Evolutionary conservation across 768 basidiomycete genomes (phyloP).

Genomic region (Tephrocybe sp.): DNA sequence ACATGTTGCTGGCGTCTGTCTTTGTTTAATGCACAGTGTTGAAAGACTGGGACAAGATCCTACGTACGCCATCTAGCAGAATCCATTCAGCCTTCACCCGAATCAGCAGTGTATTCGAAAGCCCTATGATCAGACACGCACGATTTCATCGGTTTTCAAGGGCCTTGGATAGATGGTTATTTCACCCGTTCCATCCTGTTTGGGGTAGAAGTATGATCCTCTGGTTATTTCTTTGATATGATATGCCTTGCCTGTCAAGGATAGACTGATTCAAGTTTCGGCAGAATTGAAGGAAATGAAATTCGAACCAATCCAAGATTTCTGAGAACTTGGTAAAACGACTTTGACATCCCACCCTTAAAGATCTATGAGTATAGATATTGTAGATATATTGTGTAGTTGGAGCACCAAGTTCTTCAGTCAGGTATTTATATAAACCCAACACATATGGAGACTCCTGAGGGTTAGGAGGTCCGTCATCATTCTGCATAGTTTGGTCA

Average conservation of each 20-base stretch:
- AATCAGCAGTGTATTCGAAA: background rate
- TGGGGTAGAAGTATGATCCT: slow-evolving; percentile 79
- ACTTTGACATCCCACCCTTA: slow-evolving; percentile 80
- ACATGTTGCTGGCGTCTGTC: slow-evolving; percentile 89
- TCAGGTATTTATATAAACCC: slow-evolving; percentile 64
- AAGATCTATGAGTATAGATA: background rate
- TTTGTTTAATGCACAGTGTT: slow-evolving; percentile 4
- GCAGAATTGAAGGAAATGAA: background rate
- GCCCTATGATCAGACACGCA: slow-evolving; percentile 19
- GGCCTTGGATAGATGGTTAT: slow-evolving; percentile 57
- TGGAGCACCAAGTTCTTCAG: slow-evolving; percentile 50
- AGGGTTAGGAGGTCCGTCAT: slow-evolving; percentile 75
- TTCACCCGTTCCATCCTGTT: slow-evolving; percentile 69
- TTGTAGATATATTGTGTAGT: background rate
- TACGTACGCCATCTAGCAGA: slow-evolving; percentile 79
- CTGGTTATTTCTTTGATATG: slow-evolving; percentile 71
- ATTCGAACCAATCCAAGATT: slow-evolving; percentile 80
- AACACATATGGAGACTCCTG: slow-evolving; percentile 73
- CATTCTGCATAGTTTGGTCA: slow-evolving; percentile 48
- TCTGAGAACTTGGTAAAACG: slow-evolving; percentile 76
- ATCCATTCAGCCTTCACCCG: slow-evolving; percentile 75
- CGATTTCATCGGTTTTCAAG: slow-evolving; percentile 71
- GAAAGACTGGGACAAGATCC: slow-evolving; percentile 17
- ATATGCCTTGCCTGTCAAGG: slow-evolving; percentile 66
- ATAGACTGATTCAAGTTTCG: background rate